Evolutionary conservation across 345 rosid genomes (phyloP), one percentile per base, ranked within the genome.

Genomic region (Eucalyptus sp.): DNA sequence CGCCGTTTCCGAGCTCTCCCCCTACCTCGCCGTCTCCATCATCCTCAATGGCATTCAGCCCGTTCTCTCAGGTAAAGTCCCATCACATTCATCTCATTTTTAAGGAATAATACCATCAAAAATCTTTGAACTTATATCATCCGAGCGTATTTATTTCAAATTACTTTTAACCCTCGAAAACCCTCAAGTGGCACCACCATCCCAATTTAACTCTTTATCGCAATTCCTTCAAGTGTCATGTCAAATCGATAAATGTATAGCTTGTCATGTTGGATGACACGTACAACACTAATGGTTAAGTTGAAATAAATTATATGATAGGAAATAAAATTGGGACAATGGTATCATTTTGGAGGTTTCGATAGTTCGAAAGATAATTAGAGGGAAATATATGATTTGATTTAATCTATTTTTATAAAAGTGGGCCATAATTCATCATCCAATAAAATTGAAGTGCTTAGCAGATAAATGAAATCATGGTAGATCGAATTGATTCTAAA

Each of bases 21-120:
- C 97, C 25, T 92, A 54, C 85, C 91, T 95, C 46, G 95, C 96
- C 41, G 5, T 93, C 43, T 88, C 96, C 31, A 85, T 95, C 46
- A 76, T 95, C 60, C 94, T 95, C 14, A 94, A 94, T 20, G 97
- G 97, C 31, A 88, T 95, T n/a, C 97, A 95, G 86, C 95, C 97
- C 27, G 96, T 95, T 87, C 89, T 95, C 60, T 95, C 96, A 4
- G 97, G 97, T 93, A 90, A 62, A 48, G 43, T 48, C 46, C 25
- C 43, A 10, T 33, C 22, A 2, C 18, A n/a, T 14, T 17, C 41
- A 18, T 9, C 25, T 33, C 44, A 17, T 68, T 68, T 60, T 60
- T 6, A 60, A 60, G 31, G 16, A 29, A 5, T 13, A 6, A 62
- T 27, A 13, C 2, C 76, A 3, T 13, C 9, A 14, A 14, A 64